Base-by-base conservation (phyloP, 108 stramenopile species). In the Nitzschia putrida region DNA sequence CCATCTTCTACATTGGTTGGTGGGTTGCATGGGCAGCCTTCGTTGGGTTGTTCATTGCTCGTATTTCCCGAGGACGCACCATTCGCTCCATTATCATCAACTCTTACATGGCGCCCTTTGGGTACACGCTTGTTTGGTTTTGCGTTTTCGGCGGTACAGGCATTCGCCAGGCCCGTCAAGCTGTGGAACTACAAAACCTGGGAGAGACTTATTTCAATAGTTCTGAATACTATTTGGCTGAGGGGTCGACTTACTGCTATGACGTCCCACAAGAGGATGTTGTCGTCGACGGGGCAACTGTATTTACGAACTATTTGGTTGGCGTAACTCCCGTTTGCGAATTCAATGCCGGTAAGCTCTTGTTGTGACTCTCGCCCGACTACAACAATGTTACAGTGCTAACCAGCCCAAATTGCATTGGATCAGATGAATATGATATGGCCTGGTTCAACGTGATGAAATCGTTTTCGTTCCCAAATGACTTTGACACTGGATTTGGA, bases 1-100 rank as follows among this genome's bases (percentile, higher is more conserved):
- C 80, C 16, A 68, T 87, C 69, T 87, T 84, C 64, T 86, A 88
- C 80, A 77, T 79, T 67, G 87, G 77, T 14, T 88, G 83, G 87
- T 85, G 87, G 87, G 84, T 80, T 11, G 61, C 87, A 14, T 88
- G 87, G 87, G 72, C 84, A 1, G 67, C 72, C 42, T 88, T 88
- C 51, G 87, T 88, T n/a, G 87, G 87, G 53, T 55, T 85, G 20
- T 88, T 88, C 57, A 69, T 88, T 73, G 87, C 82, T 11, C 82
- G 84, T 57, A 85, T 88, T 42, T 83, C 82, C 57, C 74, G 68
- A 44, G 82, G 82, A 49, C 72, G 87, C 37, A 76, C 84, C 9
- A 73, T 88, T 65, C 47, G 84, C 23, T 66, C 66, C 26, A 61
- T 88, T 10, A 57, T 79, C 47, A 18, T 71, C 22, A 82, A 67